Base-by-base conservation (phyloP, 352 stramenopile species). In the Globisporangium cederbergense region DNA sequence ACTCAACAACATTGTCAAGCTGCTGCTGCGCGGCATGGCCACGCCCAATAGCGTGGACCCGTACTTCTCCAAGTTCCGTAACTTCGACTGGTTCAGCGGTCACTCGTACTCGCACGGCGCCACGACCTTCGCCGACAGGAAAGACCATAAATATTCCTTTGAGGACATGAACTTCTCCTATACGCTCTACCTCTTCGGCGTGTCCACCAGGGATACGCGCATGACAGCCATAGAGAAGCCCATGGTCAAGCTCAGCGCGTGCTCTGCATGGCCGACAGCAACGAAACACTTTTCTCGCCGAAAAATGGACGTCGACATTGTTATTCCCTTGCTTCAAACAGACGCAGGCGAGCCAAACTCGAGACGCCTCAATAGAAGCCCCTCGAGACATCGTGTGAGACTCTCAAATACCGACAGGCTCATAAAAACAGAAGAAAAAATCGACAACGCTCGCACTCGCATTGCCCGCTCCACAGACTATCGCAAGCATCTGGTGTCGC, bases 161-260 rank as follows among this genome's bases (percentile, higher is more conserved):
- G 81, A 90, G 58, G 81, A 90, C 64, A 71, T 88, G 13, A 90
- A 90, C 67, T 78, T 90, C 13, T 61, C 73, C 57, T 90, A 88
- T 67, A 78, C 70, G 38, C 66, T 89, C 58, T 76, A 76, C 32
- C 53, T 89, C 9, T 90, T 73, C 58, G 78, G 72, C 11, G 54
- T 76, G 43, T 67, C 63, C 6, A 89, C 79, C 3, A 67, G 70
- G 38, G 61, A 88, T 38, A 34, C 62, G 36, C 66, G 71, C 43
- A 84, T 89, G 73, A 45, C 65, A 5, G 62, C 67, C 10, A 77
- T 83, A 22, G 79, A 77, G 14, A 81, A 79, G 18, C 59, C 86
- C 54, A 89, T 90, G 76, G 25, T 28, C 25, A 28, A 28, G 25
- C 25, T 28, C 25, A 28, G 25, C 25, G 25, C 25, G 25, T 1